Base-by-base conservation (phyloP, 305 asterid genomes). In the Fraxinus sp. region DNA sequence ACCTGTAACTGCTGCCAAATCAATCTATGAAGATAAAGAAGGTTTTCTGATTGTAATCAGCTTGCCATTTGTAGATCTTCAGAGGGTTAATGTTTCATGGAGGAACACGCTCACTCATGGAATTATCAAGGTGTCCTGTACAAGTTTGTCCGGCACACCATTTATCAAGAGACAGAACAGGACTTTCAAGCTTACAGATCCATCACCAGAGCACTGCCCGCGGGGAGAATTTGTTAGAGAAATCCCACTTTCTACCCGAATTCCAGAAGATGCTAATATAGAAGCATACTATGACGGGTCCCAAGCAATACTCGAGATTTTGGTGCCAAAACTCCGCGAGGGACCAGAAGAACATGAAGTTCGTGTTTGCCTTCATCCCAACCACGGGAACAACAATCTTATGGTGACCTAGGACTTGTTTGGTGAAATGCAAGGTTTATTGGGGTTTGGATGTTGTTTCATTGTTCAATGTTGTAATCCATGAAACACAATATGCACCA, bases 311-410 rank as follows among this genome's bases (percentile, higher is more conserved):
- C 89, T 89, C 0, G 92, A 89, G 89, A 86, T 89, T 70, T 37
- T 88, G 87, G 92, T 89, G 80, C 92, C 92, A 22, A 89, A 89
- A 82, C 88, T 85, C 39, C 88, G 84, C 0, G 91, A 83, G 68
- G 91, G 88, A 10, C 86, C 90, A 59, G 92, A 88, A 83, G 92
- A 89, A 83, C 92, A 88, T 66, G 92, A 89, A 83, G 92, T 89
- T 14, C 91, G 89, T 0, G 91, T 89, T n/a, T 88, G 89, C 83
- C 89, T 83, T 57, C 90, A 86, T 46, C 90, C 91, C 35, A 89
- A 86, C 88, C 84, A 79, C 1, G 87, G 83, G 1, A 84, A 86
- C 64, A 87, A 83, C 59, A 89, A 88, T 62, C 91, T 88, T 52
- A 88, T 78, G 83, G 78, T 89, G 83, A 85, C 88, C 64, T 88